phyloP scores from a whole-genome alignment of 2,329 filamentous ascomycete species.

The Neopestalotiopsis sp. region DNA sequence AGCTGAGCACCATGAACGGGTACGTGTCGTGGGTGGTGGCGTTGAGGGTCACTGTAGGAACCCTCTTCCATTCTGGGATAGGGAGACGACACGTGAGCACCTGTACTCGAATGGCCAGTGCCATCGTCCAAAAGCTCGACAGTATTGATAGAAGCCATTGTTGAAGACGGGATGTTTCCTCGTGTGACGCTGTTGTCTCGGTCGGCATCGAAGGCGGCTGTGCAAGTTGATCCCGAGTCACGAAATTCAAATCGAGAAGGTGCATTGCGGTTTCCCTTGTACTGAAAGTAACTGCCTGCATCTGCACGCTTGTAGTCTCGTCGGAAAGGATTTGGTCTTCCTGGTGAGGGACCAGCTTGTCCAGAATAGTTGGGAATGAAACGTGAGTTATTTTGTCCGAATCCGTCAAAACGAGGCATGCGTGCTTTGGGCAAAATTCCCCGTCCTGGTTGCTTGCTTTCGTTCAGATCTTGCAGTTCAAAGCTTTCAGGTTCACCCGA shows the following conservation, averaged over 20 bases:
- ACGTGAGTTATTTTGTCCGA: slow-evolving; percentile 24
- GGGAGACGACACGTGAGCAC: background rate
- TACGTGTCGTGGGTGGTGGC: background rate
- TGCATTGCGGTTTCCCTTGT: slow-evolving; percentile 23
- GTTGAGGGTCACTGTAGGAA: background rate
- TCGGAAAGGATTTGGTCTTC: slow-evolving; percentile 26
- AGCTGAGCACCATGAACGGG: background rate
- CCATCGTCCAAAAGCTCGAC: slow-evolving; percentile 5
- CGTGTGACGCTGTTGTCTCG: slow-evolving; percentile 13
- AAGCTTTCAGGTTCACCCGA: slow-evolving; percentile 14
- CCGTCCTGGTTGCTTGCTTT: slow-evolving; percentile 21
- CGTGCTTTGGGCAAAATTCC: slow-evolving; percentile 19
- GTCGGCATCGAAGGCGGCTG: slow-evolving; percentile 20
- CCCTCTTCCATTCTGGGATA: background rate
- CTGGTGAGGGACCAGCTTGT: slow-evolving; percentile 2
- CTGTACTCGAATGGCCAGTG: background rate
- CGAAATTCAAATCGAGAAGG: slow-evolving; percentile 34
- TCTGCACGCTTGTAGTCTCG: slow-evolving; percentile 18
- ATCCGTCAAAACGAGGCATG: slow-evolving; percentile 18
- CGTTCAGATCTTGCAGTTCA: slow-evolving; percentile 24
- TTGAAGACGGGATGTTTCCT: background rate
- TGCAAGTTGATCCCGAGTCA: slow-evolving; percentile 33
- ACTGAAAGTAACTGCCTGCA: slow-evolving; percentile 23
- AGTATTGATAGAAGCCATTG: slow-evolving; percentile 9
- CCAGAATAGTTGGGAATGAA: slow-evolving; percentile 18